A percentile compares a stretch with the other conserved stretches of the same genome.
Conservation (phyloP, 2,329 filamentous ascomycete species). For the Dissoconium aciculare region DNA sequence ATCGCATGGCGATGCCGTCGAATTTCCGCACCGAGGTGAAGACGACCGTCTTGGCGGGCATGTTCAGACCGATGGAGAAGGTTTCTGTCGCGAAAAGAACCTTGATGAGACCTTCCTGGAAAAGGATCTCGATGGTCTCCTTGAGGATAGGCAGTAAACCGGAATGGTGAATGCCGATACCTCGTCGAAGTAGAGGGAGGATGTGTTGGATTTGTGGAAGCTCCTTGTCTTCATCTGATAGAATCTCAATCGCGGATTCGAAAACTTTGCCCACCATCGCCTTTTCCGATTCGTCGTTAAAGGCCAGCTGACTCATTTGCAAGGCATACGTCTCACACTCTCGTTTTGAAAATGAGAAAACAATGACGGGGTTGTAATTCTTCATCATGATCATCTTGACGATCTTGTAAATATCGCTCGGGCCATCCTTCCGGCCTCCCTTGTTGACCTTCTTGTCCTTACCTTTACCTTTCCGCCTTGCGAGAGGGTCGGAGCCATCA, state of each 20-base stretch:
- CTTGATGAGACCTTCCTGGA: constrained; percentile 96
- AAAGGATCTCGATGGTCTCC: constrained; percentile 96
- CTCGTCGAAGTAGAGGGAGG: constrained; percentile 71
- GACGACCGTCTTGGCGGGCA: constrained; percentile 98
- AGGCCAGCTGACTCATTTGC: constrained; percentile 70
- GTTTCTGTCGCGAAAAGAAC: constrained; percentile 96
- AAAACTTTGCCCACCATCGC: constrained; percentile 91
- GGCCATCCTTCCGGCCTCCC: constrained; percentile 54
- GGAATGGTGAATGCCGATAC: constrained; percentile 95
- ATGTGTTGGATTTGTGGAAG: constrained; percentile 85
- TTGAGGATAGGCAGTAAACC: constrained; percentile 90
- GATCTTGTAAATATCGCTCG: constrained; percentile 88
- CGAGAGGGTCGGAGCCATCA: constrained; percentile 63
- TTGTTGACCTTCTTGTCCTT: constrained; percentile 89
- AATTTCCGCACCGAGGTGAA: constrained; percentile 95
- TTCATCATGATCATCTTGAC: constrained; percentile 98
- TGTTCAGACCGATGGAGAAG: constrained; percentile 96
- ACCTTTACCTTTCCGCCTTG: constrained; percentile 70
- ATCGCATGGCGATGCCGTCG: constrained; percentile 65
- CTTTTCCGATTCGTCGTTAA: constrained; percentile 95
- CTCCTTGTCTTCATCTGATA: constrained; percentile 80
- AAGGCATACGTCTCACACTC: constrained; percentile 87
- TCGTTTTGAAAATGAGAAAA: constrained; percentile 98
- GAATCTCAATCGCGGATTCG: constrained; percentile 75
- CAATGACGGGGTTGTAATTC: constrained; percentile 94